These are phyloP conservation scores for Larix sibirica DNA, from an alignment of 83 land plant genomes.

Conservation along the genomic window DNA sequence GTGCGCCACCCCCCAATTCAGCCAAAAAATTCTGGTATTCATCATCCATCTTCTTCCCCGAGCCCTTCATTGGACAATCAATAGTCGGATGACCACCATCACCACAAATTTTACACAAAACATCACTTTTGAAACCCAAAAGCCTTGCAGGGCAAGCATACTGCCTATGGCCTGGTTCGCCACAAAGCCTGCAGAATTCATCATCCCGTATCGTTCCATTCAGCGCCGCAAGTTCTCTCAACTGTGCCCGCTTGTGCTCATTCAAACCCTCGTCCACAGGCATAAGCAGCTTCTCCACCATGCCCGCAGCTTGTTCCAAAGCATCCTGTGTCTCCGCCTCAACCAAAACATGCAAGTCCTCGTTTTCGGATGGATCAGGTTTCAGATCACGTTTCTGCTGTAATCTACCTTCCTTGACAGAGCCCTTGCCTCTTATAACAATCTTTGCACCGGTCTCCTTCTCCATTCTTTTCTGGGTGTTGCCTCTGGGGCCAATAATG, in stretches of 20 bases:
- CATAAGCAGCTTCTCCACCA: slow-evolving; percentile 73
- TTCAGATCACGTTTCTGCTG: slow-evolving; percentile 66
- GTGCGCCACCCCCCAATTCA: slow-evolving; percentile 50
- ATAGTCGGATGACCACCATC: slow-evolving; percentile 90
- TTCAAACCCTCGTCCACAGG: slow-evolving; percentile 79
- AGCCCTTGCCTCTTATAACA: slow-evolving; percentile 82
- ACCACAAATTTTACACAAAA: slow-evolving; percentile 73
- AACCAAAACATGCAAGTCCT: slow-evolving; percentile 83
- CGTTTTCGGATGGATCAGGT: slow-evolving; percentile 67
- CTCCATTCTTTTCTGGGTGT: slow-evolving; percentile 91
- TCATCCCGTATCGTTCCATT: slow-evolving; percentile 83
- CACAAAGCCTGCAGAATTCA: slow-evolving; percentile 69
- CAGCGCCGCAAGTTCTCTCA: slow-evolving; percentile 69
- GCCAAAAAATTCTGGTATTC: slow-evolving; percentile 84
- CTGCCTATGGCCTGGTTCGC: slow-evolving; percentile 79
- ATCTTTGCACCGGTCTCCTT: slow-evolving; percentile 82
- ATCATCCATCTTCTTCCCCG: slow-evolving; percentile 85
- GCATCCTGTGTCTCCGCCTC: slow-evolving; percentile 80
- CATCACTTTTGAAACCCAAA: slow-evolving; percentile 71
- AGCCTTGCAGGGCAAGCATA: slow-evolving; percentile 65
- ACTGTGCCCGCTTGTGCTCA: slow-evolving; percentile 81
- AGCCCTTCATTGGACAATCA: slow-evolving; percentile 77
- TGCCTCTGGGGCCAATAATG: slow-evolving; percentile 83
- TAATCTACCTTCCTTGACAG: slow-evolving; percentile 34
- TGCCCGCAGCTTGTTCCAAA: slow-evolving; percentile 68